Conservation (phyloP, 129 eudicot genomes). For the Flaveria linearis region DNA sequence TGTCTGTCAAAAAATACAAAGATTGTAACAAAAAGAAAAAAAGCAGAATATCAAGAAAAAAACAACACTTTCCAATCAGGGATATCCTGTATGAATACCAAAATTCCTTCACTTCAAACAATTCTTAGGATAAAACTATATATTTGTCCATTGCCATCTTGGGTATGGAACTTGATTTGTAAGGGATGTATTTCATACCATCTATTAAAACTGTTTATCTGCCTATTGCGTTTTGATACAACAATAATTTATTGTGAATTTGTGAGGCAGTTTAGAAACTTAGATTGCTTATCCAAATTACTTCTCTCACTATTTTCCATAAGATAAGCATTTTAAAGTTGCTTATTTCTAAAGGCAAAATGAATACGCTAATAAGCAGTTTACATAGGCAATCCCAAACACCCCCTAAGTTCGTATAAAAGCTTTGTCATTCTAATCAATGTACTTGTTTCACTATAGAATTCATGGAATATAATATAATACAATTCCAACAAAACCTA, state of each 20-base stretch:
- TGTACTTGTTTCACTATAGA: neutral
- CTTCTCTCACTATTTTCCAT: neutral
- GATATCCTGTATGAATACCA: neutral
- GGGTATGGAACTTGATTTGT: neutral
- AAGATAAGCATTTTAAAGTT: neutral
- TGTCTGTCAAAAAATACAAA: conserved; percentile 18
- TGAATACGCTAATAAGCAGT: neutral
- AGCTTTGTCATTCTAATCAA: neutral
- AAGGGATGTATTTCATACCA: neutral
- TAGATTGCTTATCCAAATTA: neutral
- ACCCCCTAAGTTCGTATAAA: conserved; percentile 5
- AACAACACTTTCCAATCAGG: neutral
- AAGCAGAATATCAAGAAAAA: neutral
- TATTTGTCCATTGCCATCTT: conserved; percentile 14
- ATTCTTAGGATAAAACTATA: neutral
- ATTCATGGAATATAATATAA: conserved; percentile 4
- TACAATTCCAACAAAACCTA: neutral
- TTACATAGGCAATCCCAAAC: neutral
- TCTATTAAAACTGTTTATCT: neutral
- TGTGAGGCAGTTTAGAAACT: neutral
- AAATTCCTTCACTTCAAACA: neutral
- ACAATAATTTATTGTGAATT: neutral
- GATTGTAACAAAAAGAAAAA: neutral
- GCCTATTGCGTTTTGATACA: neutral
- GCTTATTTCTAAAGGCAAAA: neutral